A percentile compares a stretch with the other conserved stretches of the same genome.
phyloP scores from a whole-genome alignment of 1,284 basidiomycete genomes.

The Erythrobasidium hasegawianum region DNA sequence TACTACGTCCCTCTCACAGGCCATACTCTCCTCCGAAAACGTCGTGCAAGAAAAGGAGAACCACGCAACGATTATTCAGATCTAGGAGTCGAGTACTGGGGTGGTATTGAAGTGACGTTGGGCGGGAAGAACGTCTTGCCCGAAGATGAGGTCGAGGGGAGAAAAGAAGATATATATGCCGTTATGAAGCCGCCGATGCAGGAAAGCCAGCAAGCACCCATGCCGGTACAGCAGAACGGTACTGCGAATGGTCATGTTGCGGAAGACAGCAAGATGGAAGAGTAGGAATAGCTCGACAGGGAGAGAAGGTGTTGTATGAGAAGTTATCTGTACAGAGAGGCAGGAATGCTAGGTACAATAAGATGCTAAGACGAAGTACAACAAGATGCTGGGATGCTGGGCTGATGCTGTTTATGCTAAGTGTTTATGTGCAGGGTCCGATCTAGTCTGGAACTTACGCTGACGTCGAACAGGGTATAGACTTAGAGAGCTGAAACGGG shows the following conservation, averaged over 20 bases:
- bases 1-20: conserved; percentile 27
- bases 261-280: background rate
- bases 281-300: background rate
- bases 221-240: background rate
- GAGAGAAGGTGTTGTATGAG: background rate
- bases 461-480: too few species aligned
- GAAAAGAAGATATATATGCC: conserved; percentile 12
- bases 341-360: too few species aligned
- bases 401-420: too few species aligned
- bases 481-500: conserved; percentile 16
- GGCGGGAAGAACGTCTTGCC: conserved; percentile 22
- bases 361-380: too few species aligned
- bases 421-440: too few species aligned
- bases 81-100: conserved; percentile 30
- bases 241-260: background rate
- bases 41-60: conserved; percentile 31
- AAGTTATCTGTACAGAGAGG: too few species aligned
- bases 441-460: too few species aligned
- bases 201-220: background rate
- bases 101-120: conserved; percentile 11
- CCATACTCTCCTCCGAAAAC: conserved; percentile 24
- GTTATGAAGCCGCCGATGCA: too few species aligned
- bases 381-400: too few species aligned
- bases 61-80: conserved; percentile 28
- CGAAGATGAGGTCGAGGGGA: conserved; percentile 22